Evolutionary conservation across 139 green algal species (phyloP).

Genomic region (Chlorella ohadii): DNA sequence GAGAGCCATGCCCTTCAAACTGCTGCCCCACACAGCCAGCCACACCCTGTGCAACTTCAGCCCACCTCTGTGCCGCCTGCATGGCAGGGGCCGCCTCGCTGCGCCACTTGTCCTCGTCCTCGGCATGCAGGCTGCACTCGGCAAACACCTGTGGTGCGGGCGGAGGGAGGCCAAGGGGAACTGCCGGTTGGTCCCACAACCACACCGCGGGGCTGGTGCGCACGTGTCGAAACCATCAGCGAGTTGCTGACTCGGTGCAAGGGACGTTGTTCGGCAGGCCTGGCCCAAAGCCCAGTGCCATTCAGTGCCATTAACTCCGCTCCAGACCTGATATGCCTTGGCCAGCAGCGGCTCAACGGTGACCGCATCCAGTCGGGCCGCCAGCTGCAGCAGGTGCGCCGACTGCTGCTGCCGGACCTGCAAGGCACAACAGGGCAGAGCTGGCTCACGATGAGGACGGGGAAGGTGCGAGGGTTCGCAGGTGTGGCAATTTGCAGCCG

Average conservation of each 20-base stretch:
- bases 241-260: too few species aligned
- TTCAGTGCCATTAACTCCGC: not conserved
- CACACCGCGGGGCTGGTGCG: too few species aligned
- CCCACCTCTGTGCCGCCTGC: constrained; percentile 2
- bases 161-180: not conserved
- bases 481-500: too few species aligned
- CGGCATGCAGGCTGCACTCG: not conserved
- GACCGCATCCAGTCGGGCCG: not conserved
- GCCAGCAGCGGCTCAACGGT: constrained; percentile 3
- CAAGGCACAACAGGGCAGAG: too few species aligned
- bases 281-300: too few species aligned
- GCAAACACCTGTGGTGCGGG: not conserved
- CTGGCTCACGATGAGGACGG: too few species aligned
- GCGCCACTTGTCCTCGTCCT: constrained; percentile 13
- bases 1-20: not conserved
- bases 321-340: constrained; percentile 7
- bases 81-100: not conserved
- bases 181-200: too few species aligned
- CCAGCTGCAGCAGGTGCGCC: constrained; percentile 1
- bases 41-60: not conserved
- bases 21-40: not conserved
- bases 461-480: too few species aligned
- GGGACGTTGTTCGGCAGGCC: too few species aligned
- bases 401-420: not conserved
- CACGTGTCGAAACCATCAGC: too few species aligned